Percentiles rank a stretch among this genome's conserved stretches.
Evolutionary conservation across 371 early-diverging fungal genomes (phyloP).

Genomic region (Syncephalastrum contaminatum): DNA sequence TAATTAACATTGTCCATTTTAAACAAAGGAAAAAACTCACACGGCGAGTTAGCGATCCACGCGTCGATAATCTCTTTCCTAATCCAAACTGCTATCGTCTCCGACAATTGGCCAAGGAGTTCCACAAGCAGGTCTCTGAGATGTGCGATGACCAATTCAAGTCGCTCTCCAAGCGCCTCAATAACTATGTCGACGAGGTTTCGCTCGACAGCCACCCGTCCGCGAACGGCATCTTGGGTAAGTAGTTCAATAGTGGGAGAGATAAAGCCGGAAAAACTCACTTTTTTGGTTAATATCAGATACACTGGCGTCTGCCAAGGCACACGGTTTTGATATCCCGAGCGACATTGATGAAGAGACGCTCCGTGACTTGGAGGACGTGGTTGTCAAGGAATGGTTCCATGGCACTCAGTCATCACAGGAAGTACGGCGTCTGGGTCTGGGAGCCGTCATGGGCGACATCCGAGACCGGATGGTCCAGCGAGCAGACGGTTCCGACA

Average conservation of each 20-base stretch:
- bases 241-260: not conserved
- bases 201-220: constrained; percentile 50
- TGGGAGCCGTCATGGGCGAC: constrained; percentile 56
- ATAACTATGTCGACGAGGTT: constrained; percentile 35
- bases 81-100: constrained; percentile 45
- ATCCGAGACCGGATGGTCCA: constrained; percentile 48
- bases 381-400: constrained; percentile 48
- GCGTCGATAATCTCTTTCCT: constrained; percentile 43
- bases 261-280: too few species aligned
- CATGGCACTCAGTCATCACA: constrained; percentile 27
- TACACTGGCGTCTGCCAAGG: constrained; percentile 44
- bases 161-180: constrained; percentile 23
- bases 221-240: constrained; percentile 50
- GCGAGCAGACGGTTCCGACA: constrained; percentile 25
- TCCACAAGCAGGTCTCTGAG: constrained; percentile 27
- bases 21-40: not conserved
- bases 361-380: constrained; percentile 30
- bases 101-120: constrained; percentile 34
- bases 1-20: constrained; percentile 12
- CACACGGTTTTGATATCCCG: constrained; percentile 51
- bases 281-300: too few species aligned
- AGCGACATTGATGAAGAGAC: constrained; percentile 42
- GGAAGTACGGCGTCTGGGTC: constrained; percentile 45
- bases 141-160: constrained; percentile 31
- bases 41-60: constrained; percentile 32